phyloP scores from a whole-genome alignment of 2,329 filamentous ascomycete genomes.

The Calonectria hawksworthii region DNA sequence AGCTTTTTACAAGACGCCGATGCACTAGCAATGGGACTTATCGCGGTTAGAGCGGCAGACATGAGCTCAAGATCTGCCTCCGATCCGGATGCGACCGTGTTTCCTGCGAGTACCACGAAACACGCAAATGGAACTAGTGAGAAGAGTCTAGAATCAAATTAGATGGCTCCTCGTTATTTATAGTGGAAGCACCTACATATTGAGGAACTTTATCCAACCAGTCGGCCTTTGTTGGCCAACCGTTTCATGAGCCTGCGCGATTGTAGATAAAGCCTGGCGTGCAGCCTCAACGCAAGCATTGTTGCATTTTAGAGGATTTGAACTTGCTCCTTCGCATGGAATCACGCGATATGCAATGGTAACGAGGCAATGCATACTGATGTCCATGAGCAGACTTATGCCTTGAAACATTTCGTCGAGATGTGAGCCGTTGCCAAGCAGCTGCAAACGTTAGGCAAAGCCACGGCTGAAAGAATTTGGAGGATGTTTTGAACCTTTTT shows the following conservation, averaged over 20 bases:
- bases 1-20: neutral
- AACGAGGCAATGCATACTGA: neutral
- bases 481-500: neutral
- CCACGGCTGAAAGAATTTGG: neutral
- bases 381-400: neutral
- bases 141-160: neutral
- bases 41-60: neutral
- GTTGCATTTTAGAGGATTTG: neutral
- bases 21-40: neutral
- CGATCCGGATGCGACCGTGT: neutral
- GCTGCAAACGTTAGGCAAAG: neutral
- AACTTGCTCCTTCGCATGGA: neutral
- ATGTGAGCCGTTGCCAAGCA: neutral
- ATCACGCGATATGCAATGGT: neutral
- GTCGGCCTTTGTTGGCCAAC: neutral
- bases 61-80: neutral
- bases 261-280: neutral
- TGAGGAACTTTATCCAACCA: neutral
- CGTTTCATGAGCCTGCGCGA: neutral
- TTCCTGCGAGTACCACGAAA: neutral
- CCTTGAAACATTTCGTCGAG: neutral
- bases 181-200: neutral
- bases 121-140: neutral
- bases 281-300: neutral
- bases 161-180: neutral